Percentiles rank a stretch among this genome's conserved stretches.
Evolutionary conservation across 2,329 filamentous ascomycete genomes (phyloP).

Genomic region (Neobulgaria alba): DNA sequence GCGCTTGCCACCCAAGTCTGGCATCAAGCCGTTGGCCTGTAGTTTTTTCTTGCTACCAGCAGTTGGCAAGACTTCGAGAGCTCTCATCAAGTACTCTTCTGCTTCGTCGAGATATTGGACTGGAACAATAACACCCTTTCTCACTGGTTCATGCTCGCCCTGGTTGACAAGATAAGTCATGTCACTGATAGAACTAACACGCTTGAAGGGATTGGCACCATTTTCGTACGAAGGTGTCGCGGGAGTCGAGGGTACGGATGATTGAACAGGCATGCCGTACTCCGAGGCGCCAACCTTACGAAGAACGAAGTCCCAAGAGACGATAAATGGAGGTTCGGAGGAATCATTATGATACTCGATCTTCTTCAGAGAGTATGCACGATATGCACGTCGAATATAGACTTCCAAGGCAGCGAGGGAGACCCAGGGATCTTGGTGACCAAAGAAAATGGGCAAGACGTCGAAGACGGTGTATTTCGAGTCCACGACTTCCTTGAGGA

Average conservation of each 20-base stretch:
- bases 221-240: slow-evolving; percentile 55
- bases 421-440: slow-evolving; percentile 89
- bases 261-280: slow-evolving; percentile 72
- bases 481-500: slow-evolving; percentile 96
- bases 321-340: slow-evolving; percentile 63
- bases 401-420: slow-evolving; percentile 89
- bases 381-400: slow-evolving; percentile 92
- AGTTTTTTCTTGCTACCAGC: slow-evolving; percentile 47
- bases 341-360: slow-evolving; percentile 76
- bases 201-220: slow-evolving; percentile 58
- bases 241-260: slow-evolving; percentile 77
- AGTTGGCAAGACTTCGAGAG: slow-evolving; percentile 70
- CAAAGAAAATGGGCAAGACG: slow-evolving; percentile 90
- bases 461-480: slow-evolving; percentile 99
- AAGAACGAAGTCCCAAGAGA: slow-evolving; percentile 94
- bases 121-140: slow-evolving; percentile 91
- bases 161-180: slow-evolving; percentile 80
- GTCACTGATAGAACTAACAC: slow-evolving; percentile 91
- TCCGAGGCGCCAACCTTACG: slow-evolving; percentile 89
- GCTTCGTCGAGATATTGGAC: slow-evolving; percentile 90
- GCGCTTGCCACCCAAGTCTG: slow-evolving; percentile 68
- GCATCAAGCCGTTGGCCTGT: slow-evolving; percentile 50
- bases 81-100: slow-evolving; percentile 77
- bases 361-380: slow-evolving; percentile 84
- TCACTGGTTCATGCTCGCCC: slow-evolving; percentile 64